Evolutionary conservation across 2,329 filamentous ascomycete species (phyloP).

Genomic region (Pestalotiopsis sp.): DNA sequence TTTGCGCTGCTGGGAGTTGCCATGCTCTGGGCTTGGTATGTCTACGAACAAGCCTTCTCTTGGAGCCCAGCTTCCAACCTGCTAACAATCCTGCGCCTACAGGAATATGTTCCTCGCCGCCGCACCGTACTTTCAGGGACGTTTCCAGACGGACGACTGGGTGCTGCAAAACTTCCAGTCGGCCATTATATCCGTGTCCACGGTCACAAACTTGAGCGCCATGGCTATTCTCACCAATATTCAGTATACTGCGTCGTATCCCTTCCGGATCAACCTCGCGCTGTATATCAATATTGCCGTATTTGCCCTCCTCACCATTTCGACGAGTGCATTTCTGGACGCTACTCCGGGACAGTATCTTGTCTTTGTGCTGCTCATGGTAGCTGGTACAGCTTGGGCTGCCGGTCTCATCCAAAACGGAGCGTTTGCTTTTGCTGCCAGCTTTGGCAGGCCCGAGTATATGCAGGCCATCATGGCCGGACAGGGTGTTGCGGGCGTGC

Average conservation of each 20-base stretch:
- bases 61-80: not conserved
- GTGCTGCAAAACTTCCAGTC: constrained; percentile 86
- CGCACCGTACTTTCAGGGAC: constrained; percentile 86
- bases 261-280: constrained; percentile 79
- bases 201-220: constrained; percentile 76
- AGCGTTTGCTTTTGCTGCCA: constrained; percentile 86
- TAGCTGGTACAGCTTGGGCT: constrained; percentile 77
- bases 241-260: constrained; percentile 84
- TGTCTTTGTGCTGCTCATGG: constrained; percentile 79
- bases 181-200: constrained; percentile 84
- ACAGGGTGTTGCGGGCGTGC: constrained; percentile 87
- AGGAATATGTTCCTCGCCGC: constrained; percentile 99
- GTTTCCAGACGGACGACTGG: constrained; percentile 73
- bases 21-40: constrained; percentile 97
- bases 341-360: constrained; percentile 72
- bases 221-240: constrained; percentile 79
- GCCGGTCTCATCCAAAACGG: constrained; percentile 92
- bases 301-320: constrained; percentile 79
- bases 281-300: constrained; percentile 77
- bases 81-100: constrained; percentile 20
- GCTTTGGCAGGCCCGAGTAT: constrained; percentile 85
- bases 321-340: constrained; percentile 70
- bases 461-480: constrained; percentile 96
- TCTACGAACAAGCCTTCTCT: not conserved
- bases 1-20: constrained; percentile 86